These are phyloP conservation scores for Taiozyma onychis DNA, from an alignment of 1,139 yeast genomes.

Conservation along the genomic window DNA sequence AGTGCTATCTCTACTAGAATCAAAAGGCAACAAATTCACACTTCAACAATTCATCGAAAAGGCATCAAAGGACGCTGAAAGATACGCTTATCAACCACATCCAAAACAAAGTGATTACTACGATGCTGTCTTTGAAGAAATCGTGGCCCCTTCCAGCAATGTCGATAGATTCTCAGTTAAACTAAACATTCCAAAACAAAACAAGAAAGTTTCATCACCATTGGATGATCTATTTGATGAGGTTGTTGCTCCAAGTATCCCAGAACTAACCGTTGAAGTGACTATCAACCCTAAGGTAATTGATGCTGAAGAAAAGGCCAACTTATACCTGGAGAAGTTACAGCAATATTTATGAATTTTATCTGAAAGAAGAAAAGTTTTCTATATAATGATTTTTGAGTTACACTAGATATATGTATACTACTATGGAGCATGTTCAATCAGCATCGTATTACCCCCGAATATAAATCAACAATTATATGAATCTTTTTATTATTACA, in stretches of 20 bases:
- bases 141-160: constrained; percentile 52
- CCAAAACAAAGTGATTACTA: constrained; percentile 38
- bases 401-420: not conserved
- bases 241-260: constrained; percentile 10
- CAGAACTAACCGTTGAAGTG: constrained; percentile 36
- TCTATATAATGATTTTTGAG: not conserved
- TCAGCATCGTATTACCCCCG: not conserved
- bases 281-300: constrained; percentile 40
- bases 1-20: constrained; percentile 18
- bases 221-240: constrained; percentile 9
- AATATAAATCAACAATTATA: not conserved
- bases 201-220: constrained; percentile 17
- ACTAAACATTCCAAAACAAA: constrained; percentile 13
- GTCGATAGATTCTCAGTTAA: constrained; percentile 47
- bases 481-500: not conserved
- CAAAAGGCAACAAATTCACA: constrained; percentile 24
- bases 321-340: constrained; percentile 27
- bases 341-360: constrained; percentile 12
- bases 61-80: constrained; percentile 35
- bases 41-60: constrained; percentile 28
- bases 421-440: not conserved
- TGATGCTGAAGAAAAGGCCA: constrained; percentile 42
- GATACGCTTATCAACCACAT: constrained; percentile 40
- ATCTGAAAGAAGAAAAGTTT: constrained; percentile 1
- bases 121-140: constrained; percentile 62